phyloP scores from a whole-genome alignment of 768 basidiomycete species.

The Cystobasidium onofrii region DNA sequence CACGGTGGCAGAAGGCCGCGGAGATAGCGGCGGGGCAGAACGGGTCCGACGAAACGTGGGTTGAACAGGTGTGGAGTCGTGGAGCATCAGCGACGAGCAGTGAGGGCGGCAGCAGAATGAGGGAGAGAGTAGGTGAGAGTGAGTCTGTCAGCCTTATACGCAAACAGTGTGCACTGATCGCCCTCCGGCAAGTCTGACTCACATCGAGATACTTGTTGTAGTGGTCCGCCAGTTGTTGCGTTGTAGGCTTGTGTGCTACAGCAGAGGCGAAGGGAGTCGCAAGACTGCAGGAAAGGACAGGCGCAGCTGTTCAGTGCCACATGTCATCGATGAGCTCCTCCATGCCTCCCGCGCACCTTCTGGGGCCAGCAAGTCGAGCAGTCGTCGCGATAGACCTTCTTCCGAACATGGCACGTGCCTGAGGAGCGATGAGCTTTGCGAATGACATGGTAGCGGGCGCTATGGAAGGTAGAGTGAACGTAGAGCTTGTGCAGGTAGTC shows the following conservation, averaged over 20 bases:
- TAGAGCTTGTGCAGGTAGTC: no score
- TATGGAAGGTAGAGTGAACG: no score
- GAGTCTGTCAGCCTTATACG: background rate
- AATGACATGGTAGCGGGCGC: background rate
- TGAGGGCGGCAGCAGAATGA: background rate
- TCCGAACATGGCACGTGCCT: background rate
- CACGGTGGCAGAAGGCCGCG: background rate
- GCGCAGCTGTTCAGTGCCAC: no score
- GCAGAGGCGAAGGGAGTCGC: background rate
- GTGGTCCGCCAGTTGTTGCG: background rate
- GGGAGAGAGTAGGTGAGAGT: background rate
- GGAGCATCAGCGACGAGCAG: background rate
- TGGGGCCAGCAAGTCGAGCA: slow-evolving; percentile 5
- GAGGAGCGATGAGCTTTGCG: background rate
- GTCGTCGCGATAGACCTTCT: background rate
- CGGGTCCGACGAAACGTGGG: no score
- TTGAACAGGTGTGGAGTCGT: no score
- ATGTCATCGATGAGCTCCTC: no score
- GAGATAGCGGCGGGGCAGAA: background rate
- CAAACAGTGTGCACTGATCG: background rate
- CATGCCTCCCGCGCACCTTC: slow-evolving; percentile 6
- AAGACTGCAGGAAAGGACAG: background rate
- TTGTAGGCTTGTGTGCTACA: background rate
- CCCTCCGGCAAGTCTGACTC: background rate
- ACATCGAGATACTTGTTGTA: background rate